Percentiles rank a stretch among this genome's conserved stretches.
phyloP scores from a whole-genome alignment of 2,329 filamentous ascomycete species.

The Paecilomyces fulvus region DNA sequence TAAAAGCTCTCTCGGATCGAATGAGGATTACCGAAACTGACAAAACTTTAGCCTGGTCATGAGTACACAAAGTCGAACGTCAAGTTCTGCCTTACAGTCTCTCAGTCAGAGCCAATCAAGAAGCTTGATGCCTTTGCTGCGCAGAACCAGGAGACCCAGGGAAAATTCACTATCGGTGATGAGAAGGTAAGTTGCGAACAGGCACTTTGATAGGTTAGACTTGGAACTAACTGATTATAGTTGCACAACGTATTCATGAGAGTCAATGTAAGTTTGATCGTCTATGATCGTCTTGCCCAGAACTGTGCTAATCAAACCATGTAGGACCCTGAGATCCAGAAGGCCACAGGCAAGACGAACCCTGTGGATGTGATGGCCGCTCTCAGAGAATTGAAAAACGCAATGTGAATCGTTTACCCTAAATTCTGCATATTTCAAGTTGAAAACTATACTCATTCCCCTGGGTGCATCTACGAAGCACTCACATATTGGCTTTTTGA shows the following conservation, averaged over 20 bases:
- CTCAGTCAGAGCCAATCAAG: slow-evolving; percentile 66
- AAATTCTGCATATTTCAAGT: not conserved
- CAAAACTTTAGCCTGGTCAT: slow-evolving; percentile 65
- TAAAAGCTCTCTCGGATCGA: slow-evolving; percentile 35
- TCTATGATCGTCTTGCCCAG: not conserved
- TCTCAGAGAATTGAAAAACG: slow-evolving; percentile 77
- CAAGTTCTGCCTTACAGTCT: slow-evolving; percentile 71
- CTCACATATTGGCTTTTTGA: no score
- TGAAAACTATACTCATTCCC: not conserved
- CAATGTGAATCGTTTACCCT: slow-evolving; percentile 22
- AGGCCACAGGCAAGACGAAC: slow-evolving; percentile 70
- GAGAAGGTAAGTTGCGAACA: slow-evolving; percentile 62
- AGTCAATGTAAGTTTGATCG: slow-evolving; percentile 53
- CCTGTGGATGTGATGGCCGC: slow-evolving; percentile 77
- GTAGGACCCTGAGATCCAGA: slow-evolving; percentile 74
- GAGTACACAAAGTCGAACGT: slow-evolving; percentile 98
- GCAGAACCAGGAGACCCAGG: slow-evolving; percentile 78
- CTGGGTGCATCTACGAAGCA: not conserved
- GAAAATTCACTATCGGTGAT: slow-evolving; percentile 92
- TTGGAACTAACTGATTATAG: slow-evolving; percentile 34
- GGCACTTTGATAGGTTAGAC: slow-evolving; percentile 1
- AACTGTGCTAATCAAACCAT: slow-evolving; percentile 4
- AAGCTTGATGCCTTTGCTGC: slow-evolving; percentile 69
- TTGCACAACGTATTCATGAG: slow-evolving; percentile 97
- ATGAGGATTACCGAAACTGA: slow-evolving; percentile 4